Percentiles rank a stretch among this genome's conserved stretches.
phyloP scores from a whole-genome alignment of 169 alveolate species.

The Prorocentrum cordatum region DNA sequence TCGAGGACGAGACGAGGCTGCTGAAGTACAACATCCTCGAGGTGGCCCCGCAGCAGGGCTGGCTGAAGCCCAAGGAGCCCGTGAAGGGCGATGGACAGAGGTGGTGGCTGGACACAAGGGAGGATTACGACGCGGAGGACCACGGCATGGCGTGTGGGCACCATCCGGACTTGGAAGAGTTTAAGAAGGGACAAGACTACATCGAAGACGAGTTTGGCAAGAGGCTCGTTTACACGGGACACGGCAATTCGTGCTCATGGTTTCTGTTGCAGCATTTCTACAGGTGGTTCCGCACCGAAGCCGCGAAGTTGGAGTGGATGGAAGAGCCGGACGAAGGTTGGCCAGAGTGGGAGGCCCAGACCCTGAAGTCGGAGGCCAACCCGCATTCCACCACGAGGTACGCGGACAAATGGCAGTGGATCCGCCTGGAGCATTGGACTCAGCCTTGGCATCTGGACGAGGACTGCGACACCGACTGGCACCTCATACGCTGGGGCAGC shows the following conservation, averaged over 20 bases:
- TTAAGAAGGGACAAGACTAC: background rate
- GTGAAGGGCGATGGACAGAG: no score
- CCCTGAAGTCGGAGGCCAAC: no score
- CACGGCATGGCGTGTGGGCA: no score
- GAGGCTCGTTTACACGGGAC: background rate
- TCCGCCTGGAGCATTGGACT: background rate
- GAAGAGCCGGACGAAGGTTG: background rate
- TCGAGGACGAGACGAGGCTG: background rate
- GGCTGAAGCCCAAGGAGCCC: no score
- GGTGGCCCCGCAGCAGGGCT: no score
- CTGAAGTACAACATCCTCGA: background rate
- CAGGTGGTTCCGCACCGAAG: background rate
- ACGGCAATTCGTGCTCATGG: background rate
- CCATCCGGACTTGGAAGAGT: background rate
- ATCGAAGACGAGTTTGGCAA: background rate
- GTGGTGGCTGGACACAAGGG: no score
- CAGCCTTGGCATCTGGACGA: background rate
- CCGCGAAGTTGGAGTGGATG: background rate
- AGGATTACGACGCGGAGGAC: no score
- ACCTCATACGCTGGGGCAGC: background rate
- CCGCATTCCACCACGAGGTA: no score
- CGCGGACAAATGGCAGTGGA: background rate
- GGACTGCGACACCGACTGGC: background rate
- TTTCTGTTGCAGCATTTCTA: background rate
- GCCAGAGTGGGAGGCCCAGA: background rate